These are phyloP conservation scores for Hypomyces rosellus DNA, from an alignment of 2,329 filamentous ascomycete species.

Conservation along the genomic window DNA sequence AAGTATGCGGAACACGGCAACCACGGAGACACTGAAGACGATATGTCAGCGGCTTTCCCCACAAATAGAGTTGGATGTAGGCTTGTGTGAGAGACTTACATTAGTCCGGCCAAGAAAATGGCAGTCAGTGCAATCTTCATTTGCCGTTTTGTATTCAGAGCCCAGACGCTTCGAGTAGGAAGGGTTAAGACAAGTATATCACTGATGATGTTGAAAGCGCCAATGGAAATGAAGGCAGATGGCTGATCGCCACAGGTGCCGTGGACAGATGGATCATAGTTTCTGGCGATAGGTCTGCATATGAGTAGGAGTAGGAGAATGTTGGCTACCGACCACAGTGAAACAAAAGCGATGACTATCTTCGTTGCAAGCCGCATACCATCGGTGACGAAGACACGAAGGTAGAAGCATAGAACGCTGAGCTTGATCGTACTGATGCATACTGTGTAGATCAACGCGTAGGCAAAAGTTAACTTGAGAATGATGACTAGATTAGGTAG, in stretches of 20 bases:
- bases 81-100: slow-evolving; percentile 13
- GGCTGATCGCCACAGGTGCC: slow-evolving; percentile 32
- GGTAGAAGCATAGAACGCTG: slow-evolving; percentile 36
- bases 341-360: slow-evolving; percentile 23
- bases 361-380: slow-evolving; percentile 24
- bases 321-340: slow-evolving; percentile 20
- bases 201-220: slow-evolving; percentile 32
- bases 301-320: slow-evolving; percentile 21
- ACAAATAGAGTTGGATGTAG: background rate
- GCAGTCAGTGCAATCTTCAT: slow-evolving; percentile 23
- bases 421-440: slow-evolving; percentile 32
- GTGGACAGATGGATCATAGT: slow-evolving; percentile 18
- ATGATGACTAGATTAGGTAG: slow-evolving; percentile 19
- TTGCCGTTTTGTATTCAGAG: slow-evolving; percentile 25
- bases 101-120: slow-evolving; percentile 24
- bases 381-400: slow-evolving; percentile 33
- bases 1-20: slow-evolving; percentile 19
- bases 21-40: slow-evolving; percentile 16
- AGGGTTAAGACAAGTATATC: slow-evolving; percentile 33
- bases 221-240: slow-evolving; percentile 32
- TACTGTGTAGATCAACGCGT: slow-evolving; percentile 31
- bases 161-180: slow-evolving; percentile 31
- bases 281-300: slow-evolving; percentile 20
- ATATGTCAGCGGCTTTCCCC: background rate
- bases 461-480: slow-evolving; percentile 28